Evolutionary conservation across 768 basidiomycete species (phyloP).

Genomic region (Macrolepiota dolichaula): DNA sequence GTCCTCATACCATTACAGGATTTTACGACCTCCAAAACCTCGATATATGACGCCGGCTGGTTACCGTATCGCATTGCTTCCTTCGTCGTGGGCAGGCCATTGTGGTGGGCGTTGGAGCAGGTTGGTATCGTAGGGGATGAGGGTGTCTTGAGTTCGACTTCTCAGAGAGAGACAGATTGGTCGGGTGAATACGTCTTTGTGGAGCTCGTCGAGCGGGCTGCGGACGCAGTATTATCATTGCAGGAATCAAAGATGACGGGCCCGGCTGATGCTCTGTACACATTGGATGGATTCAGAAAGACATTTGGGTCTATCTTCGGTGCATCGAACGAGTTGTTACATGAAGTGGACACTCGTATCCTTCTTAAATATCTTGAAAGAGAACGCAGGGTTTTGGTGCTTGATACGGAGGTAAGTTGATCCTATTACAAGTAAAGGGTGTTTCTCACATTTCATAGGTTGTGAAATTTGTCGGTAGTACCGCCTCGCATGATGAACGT

Average conservation of each 20-base stretch:
- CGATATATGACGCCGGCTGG: conserved; percentile 70
- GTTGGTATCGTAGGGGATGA: conserved; percentile 72
- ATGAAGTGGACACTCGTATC: conserved; percentile 63
- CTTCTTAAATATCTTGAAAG: conserved; percentile 77
- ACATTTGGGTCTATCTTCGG: conserved; percentile 48
- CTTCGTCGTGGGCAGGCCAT: conserved; percentile 69
- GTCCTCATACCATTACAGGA: conserved; percentile 44
- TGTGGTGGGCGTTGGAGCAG: conserved; percentile 87
- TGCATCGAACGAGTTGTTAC: conserved; percentile 30
- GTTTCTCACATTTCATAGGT: conserved; percentile 38
- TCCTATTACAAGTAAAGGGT: background rate
- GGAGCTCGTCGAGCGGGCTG: conserved; percentile 61
- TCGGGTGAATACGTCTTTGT: conserved; percentile 74
- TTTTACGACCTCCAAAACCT: conserved; percentile 53
- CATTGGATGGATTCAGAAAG: conserved; percentile 52
- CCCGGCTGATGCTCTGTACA: conserved; percentile 62
- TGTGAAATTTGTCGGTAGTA: conserved; percentile 70
- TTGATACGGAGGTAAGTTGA: conserved; percentile 65
- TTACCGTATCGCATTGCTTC: conserved; percentile 67
- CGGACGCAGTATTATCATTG: conserved; percentile 48
- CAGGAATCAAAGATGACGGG: conserved; percentile 40
- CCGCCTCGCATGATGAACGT: conserved; percentile 28
- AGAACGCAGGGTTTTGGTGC: conserved; percentile 62
- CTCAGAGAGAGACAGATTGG: conserved; percentile 44
- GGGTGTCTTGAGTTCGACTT: conserved; percentile 27